Evolutionary conservation across 805 yeast genomes (phyloP).

Genomic region (Kuraishia ogatae): DNA sequence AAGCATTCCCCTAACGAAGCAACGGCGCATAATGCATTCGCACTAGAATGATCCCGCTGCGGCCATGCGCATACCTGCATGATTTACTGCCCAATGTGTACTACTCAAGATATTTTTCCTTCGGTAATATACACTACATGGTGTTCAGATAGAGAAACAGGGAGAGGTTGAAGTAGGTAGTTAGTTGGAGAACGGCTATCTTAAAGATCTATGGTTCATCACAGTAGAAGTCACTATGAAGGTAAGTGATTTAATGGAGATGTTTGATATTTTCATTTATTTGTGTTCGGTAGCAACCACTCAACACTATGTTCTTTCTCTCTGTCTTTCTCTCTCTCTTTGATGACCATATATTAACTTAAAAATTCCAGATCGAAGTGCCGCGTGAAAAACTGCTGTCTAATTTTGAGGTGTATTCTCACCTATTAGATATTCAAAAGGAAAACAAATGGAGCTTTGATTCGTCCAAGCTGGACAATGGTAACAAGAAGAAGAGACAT

Average conservation of each 20-base stretch:
- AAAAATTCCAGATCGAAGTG: slow-evolving; percentile 31
- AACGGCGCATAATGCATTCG: background rate
- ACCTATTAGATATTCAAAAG: slow-evolving; percentile 38
- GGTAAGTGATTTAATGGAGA: background rate
- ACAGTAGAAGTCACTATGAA: background rate
- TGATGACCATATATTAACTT: background rate
- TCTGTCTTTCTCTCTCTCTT: background rate
- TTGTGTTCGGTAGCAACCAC: background rate
- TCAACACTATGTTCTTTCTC: too few relatives aligned
- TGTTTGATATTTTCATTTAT: background rate
- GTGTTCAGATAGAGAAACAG: background rate
- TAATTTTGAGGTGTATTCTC: slow-evolving; percentile 55
- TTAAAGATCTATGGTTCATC: background rate
- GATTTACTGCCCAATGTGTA: background rate
- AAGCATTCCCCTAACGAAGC: background rate
- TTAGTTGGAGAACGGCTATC: background rate
- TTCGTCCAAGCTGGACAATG: slow-evolving; percentile 7
- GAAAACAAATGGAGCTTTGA: slow-evolving; percentile 38
- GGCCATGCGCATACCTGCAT: background rate
- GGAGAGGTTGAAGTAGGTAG: background rate
- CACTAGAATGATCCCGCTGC: background rate
- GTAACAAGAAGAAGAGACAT: slow-evolving; percentile 20
- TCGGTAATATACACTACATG: background rate
- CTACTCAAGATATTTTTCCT: background rate
- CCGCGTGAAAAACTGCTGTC: slow-evolving; percentile 52